Conservation (phyloP, 805 yeast species). For the Saccharomycopsis malanga region DNA sequence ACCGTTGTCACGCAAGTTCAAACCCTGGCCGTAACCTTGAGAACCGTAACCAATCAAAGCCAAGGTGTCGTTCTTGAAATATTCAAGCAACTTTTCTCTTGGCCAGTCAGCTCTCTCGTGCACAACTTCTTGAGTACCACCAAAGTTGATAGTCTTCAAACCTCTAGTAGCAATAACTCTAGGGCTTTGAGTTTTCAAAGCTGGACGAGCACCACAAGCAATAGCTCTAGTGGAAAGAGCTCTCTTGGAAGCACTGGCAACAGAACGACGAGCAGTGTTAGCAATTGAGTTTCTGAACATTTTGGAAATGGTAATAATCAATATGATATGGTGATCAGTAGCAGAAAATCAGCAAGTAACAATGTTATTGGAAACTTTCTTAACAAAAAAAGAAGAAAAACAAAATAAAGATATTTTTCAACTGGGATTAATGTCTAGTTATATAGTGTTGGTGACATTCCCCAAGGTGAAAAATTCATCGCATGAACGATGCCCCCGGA, state of each 20-base stretch:
- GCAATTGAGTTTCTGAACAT: constrained; percentile 41
- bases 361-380: background rate
- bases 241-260: constrained; percentile 50
- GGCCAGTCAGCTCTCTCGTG: constrained; percentile 99
- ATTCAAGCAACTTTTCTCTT: constrained; percentile 87
- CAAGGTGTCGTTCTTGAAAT: constrained; percentile 96
- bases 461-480: background rate
- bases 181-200: constrained; percentile 39
- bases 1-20: constrained; percentile 98
- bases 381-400: background rate
- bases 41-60: constrained; percentile 99
- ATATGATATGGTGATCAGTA: background rate
- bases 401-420: background rate
- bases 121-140: constrained; percentile 90
- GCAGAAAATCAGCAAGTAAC: background rate
- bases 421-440: background rate
- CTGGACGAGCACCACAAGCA: constrained; percentile 45
- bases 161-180: constrained; percentile 45
- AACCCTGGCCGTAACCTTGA: constrained; percentile 99
- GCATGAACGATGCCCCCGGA: background rate
- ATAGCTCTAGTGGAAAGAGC: constrained; percentile 47
- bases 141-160: constrained; percentile 92
- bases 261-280: constrained; percentile 34
- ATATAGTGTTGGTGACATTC: background rate
- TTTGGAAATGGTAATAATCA: background rate